A percentile compares a stretch with the other conserved stretches of the same genome.
Conservation (phyloP, 2,329 filamentous ascomycete species). For the Fusarium protoensiforme region DNA sequence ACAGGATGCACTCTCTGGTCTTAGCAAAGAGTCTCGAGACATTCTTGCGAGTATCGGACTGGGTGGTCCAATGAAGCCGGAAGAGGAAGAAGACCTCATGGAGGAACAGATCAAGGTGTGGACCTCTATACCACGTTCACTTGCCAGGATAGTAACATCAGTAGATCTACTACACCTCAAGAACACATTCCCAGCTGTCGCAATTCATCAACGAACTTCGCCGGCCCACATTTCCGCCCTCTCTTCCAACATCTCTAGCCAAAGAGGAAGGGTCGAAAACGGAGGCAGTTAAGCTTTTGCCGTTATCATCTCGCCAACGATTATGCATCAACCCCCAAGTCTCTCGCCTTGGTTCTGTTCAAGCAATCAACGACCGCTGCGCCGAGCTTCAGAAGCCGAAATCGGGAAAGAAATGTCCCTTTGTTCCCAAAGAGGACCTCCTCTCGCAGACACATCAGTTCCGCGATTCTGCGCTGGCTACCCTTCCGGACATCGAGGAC, state of each 20-base stretch:
- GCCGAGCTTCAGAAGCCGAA: slow-evolving; percentile 85
- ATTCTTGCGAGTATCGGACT: slow-evolving; percentile 75
- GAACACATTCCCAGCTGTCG: slow-evolving; percentile 90
- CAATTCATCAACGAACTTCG: slow-evolving; percentile 88
- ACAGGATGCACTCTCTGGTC: slow-evolving; percentile 59
- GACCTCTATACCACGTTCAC: slow-evolving; percentile 2
- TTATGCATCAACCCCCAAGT: slow-evolving; percentile 91
- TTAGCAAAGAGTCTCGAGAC: slow-evolving; percentile 80
- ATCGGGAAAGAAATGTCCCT: slow-evolving; percentile 72
- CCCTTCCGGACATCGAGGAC: slow-evolving; percentile 93
- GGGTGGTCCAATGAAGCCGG: slow-evolving; percentile 47
- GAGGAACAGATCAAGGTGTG: slow-evolving; percentile 76
- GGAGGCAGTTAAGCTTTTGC: slow-evolving; percentile 77
- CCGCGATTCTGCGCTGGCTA: slow-evolving; percentile 84
- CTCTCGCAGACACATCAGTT: slow-evolving; percentile 80
- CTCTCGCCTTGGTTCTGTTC: slow-evolving; percentile 72
- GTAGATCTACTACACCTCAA: slow-evolving; percentile 88
- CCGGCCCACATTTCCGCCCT: slow-evolving; percentile 80
- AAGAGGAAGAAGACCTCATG: slow-evolving; percentile 57
- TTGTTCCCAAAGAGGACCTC: slow-evolving; percentile 82
- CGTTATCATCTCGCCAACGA: slow-evolving; percentile 87
- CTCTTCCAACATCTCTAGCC: slow-evolving; percentile 62
- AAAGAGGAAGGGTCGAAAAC: slow-evolving; percentile 39
- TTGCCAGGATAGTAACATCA: slow-evolving; percentile 44
- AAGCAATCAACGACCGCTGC: slow-evolving; percentile 93